Evolutionary conservation across 257 asterid species (phyloP), one percentile per base, ranked within the genome.

Genomic region (Solanum stenotomum): DNA sequence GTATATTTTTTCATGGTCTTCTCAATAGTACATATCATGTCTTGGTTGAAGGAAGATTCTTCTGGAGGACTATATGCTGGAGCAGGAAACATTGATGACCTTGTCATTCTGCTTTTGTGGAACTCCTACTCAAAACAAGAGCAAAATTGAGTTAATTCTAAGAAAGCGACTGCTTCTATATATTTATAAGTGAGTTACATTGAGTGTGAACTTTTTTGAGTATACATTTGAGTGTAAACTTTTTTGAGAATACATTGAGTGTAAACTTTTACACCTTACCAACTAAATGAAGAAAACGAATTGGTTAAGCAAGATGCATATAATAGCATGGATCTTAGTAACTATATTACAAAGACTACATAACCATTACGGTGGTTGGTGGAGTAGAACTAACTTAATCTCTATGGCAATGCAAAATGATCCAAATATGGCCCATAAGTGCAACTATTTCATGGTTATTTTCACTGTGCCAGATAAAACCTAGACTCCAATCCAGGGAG

Each of bases 1-100:
- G 98, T 85, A 90, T 97, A 87, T 92, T 97, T 96, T 93, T 96
- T 96, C 98, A 96, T 90, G 88, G 93, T 92, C 91, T 84, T 91
- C 86, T 97, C 99, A 59, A 97, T 95, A 83, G 94, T 88, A 27
- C 91, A 85, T 70, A 93, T 87, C 90, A 96, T 93, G 85, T 92
- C 97, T 90, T 95, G 98, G 87, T 93, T 93, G 83, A 89, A 92
- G 25, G 96, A 91, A 89, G 98, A 91, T 91, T 93, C 98, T 89
- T 95, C 98, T 18, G 98, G 98, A 18, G 96, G 96, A 87, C 92
- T 89, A 75, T 93, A 93, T 90, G 95, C 88, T 33, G 93, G 86
- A 63, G 94, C 88, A 15, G 98, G 95, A 88, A 93, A 92, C 90
- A 89, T 92, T 70, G 97, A 91, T 18, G 98, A 83, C 89, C 97